Conservation (phyloP, 75 land plant genomes). For the Selaginella moellendorffii region DNA sequence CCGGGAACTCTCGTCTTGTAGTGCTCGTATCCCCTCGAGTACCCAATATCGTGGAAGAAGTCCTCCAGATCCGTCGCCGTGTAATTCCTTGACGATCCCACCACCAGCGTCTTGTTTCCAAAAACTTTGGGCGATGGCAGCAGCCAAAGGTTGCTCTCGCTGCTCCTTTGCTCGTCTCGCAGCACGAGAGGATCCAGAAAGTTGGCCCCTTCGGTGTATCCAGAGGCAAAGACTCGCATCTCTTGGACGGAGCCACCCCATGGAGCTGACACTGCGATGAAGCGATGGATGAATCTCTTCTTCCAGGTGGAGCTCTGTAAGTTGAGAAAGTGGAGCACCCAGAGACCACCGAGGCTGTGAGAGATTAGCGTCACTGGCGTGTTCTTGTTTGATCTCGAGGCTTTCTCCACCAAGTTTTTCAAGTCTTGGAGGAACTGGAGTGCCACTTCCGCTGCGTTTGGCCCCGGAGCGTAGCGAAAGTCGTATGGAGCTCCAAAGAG, state of each 20-base stretch:
- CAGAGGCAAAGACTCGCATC: slow-evolving; percentile 80
- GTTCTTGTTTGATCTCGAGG: slow-evolving; percentile 43
- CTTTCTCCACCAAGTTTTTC: slow-evolving; percentile 46
- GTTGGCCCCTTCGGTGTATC: slow-evolving; percentile 62
- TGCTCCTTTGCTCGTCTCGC: slow-evolving; percentile 66
- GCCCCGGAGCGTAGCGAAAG: slow-evolving; percentile 79
- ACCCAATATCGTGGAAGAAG: slow-evolving; percentile 72
- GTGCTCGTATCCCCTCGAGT: slow-evolving; percentile 42
- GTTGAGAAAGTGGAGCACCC: slow-evolving; percentile 51
- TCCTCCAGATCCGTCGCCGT: slow-evolving; percentile 39
- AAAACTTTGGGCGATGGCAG: slow-evolving; percentile 50
- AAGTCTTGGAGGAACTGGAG: slow-evolving; percentile 41
- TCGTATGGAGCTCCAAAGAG: slow-evolving; percentile 95
- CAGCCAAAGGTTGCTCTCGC: slow-evolving; percentile 84
- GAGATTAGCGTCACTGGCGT: slow-evolving; percentile 59
- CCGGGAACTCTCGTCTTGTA: slow-evolving; percentile 53
- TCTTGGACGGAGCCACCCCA: slow-evolving; percentile 84
- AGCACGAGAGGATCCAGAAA: slow-evolving; percentile 57
- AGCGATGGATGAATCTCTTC: slow-evolving; percentile 43
- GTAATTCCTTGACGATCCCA: slow-evolving; percentile 27
- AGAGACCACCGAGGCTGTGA: slow-evolving; percentile 91
- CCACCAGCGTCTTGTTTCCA: slow-evolving; percentile 29
- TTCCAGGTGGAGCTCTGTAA: slow-evolving; percentile 53
- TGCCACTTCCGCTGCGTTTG: slow-evolving; percentile 42
- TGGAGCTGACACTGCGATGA: slow-evolving; percentile 61